Evolutionary conservation across 805 yeast genomes (phyloP), one percentile per base, ranked within the genome.

Genomic region (Lachancea waltii): DNA sequence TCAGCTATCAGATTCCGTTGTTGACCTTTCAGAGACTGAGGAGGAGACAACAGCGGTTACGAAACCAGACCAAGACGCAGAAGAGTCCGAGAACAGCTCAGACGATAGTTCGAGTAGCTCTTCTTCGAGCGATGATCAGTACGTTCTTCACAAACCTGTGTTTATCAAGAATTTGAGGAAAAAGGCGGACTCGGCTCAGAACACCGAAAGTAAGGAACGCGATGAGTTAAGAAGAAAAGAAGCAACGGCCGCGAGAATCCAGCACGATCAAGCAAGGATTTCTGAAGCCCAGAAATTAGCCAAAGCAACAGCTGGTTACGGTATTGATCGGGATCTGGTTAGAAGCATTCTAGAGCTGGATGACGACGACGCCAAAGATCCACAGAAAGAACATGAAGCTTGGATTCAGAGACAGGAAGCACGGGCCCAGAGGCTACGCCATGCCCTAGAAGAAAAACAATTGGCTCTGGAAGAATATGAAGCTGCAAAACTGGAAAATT

Each of bases 321-420:
- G 49, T 19, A 49, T 60, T 3, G 56, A 56, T 25, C 47, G 55
- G 33, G 53, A 48, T 4, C 23, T 56, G 2, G n/a, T 54, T 16
- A 41, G 40, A 23, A 45, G 40, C 30, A 47, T 51, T 3, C 21
- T 55, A 38, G 32, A 31, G 14, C 33, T 58, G 7, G 46, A 55
- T 38, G 64, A 59, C 37, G 41, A 53, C 33, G 64, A 58, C 40
- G 30, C 43, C 2, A 16, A 41, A 2, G 49, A 59, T 31, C 47
- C 56, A 7, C 52, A 45, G 13, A 13, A 13, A 9, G 64, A 59
- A 30, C 43, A 24, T 15, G 27, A 40, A 26, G 26, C 33, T 16
- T 59, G 63, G 63, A 30, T 36, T 3, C 27, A 42, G 15, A 46
- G 63, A 38, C 51, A 54, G 16, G 34, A 42, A 14, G 18, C 19